These are phyloP conservation scores for Lactarius sanguifluus DNA, from an alignment of 768 basidiomycete species.

Conservation along the genomic window DNA sequence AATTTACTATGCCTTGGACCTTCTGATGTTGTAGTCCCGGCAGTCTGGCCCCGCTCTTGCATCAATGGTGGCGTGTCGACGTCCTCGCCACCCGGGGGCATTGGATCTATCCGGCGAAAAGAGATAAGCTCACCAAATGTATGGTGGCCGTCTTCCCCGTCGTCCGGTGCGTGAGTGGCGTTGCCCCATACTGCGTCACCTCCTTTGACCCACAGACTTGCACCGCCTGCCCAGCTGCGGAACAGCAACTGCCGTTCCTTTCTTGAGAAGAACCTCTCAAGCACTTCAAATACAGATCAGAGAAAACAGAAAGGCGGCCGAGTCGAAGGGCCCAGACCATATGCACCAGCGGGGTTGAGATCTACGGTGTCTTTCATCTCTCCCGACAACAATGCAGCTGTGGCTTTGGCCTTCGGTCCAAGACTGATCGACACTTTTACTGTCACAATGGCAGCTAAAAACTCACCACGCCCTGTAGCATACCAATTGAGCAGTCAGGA, in stretches of 20 bases:
- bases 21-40: conserved; percentile 14
- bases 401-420: conserved; percentile 77
- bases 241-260: conserved; percentile 88
- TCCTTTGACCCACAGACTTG: conserved; percentile 93
- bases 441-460: background rate
- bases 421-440: conserved; percentile 1
- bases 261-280: conserved; percentile 88
- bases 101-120: conserved; percentile 51
- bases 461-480: conserved; percentile 68
- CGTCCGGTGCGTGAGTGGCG: conserved; percentile 74
- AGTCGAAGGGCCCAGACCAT: conserved; percentile 45
- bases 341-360: conserved; percentile 77
- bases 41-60: conserved; percentile 11
- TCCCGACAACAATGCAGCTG: conserved; percentile 92
- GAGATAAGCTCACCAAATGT: conserved; percentile 83
- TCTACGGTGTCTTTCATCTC: conserved; percentile 95
- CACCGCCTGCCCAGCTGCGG: conserved; percentile 93
- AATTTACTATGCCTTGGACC: conserved; percentile 1
- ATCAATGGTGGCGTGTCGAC: conserved; percentile 17
- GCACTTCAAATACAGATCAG: conserved; percentile 44
- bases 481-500: background rate
- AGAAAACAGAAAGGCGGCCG: background rate
- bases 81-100: conserved; percentile 27
- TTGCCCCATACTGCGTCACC: conserved; percentile 86
- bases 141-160: conserved; percentile 49